phyloP scores from a whole-genome alignment of 805 yeast genomes.

The Lipomyces mesembrius region DNA sequence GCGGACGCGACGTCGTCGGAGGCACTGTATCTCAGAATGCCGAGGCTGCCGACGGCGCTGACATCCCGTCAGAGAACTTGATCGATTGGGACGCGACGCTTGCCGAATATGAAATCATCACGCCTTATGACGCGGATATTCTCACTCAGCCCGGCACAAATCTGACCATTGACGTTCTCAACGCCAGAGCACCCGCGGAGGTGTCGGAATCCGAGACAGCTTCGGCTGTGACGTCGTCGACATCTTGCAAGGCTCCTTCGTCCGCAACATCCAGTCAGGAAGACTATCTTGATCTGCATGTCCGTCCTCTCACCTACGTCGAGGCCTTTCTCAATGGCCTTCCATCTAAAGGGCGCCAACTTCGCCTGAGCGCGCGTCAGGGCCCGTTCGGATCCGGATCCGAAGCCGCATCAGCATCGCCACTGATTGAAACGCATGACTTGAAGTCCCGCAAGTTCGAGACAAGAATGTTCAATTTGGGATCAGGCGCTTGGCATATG shows the following conservation, averaged over 20 bases:
- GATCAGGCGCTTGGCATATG: slow-evolving; percentile 16
- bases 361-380: slow-evolving; percentile 1
- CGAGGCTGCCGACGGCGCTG: slow-evolving; percentile 8
- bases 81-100: not conserved
- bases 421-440: slow-evolving; percentile 4
- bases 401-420: not conserved
- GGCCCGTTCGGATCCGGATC: not conserved
- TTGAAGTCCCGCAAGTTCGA: slow-evolving; percentile 8
- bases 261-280: slow-evolving; percentile 10
- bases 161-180: slow-evolving; percentile 10
- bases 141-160: slow-evolving; percentile 6
- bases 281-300: slow-evolving; percentile 23
- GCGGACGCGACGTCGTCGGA: not conserved
- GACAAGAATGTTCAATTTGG: slow-evolving; percentile 9
- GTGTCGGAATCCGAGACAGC: not conserved
- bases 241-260: not conserved
- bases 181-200: not conserved
- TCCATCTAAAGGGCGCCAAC: slow-evolving; percentile 9
- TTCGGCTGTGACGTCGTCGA: not conserved
- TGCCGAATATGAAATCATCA: slow-evolving; percentile 20
- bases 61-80: not conserved
- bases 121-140: slow-evolving; percentile 17
- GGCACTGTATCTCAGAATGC: slow-evolving; percentile 3
- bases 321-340: slow-evolving; percentile 22
- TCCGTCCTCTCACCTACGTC: slow-evolving; percentile 27